Percentiles rank a stretch among this genome's conserved stretches.
Conservation (phyloP, 2,329 filamentous ascomycete genomes). For the Ophiostoma triangulosporum region DNA sequence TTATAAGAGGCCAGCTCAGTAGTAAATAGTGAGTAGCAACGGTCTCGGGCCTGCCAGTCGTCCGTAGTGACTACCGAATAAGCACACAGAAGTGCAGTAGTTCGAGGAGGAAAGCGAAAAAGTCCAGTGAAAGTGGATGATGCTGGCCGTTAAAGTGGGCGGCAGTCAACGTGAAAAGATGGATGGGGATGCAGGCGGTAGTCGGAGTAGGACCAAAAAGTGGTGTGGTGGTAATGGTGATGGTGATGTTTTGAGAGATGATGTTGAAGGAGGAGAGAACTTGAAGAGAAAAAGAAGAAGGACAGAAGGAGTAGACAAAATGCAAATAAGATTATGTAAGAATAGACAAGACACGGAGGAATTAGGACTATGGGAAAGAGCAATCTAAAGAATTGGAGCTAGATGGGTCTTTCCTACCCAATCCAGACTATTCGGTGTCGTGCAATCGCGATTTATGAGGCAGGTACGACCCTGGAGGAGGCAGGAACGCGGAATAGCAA, state of each 20-base stretch:
- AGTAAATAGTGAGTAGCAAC: neutral
- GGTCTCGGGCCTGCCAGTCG: neutral
- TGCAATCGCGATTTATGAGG: neutral
- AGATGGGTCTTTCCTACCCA: conserved; percentile 1
- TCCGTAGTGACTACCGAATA: neutral
- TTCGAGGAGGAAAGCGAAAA: neutral
- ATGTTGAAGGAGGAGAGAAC: neutral
- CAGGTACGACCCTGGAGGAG: neutral
- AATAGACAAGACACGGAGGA: neutral
- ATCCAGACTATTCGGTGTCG: neutral
- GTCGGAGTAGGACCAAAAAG: neutral
- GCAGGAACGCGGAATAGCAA: neutral
- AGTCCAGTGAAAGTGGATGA: neutral
- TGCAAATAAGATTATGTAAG: neutral
- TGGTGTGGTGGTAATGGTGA: neutral
- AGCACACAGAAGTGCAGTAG: neutral
- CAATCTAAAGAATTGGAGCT: conserved; percentile 3
- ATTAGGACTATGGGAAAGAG: neutral
- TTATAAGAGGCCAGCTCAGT: neutral
- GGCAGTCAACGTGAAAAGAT: conserved; percentile 1
- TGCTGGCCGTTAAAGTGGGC: neutral
- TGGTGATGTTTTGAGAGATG: neutral
- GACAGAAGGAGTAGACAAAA: neutral
- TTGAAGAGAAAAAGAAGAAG: neutral
- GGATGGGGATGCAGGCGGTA: conserved; percentile 8